Evolutionary conservation across 1,284 basidiomycete genomes (phyloP).

Genomic region (Chalciporus piperatoides): DNA sequence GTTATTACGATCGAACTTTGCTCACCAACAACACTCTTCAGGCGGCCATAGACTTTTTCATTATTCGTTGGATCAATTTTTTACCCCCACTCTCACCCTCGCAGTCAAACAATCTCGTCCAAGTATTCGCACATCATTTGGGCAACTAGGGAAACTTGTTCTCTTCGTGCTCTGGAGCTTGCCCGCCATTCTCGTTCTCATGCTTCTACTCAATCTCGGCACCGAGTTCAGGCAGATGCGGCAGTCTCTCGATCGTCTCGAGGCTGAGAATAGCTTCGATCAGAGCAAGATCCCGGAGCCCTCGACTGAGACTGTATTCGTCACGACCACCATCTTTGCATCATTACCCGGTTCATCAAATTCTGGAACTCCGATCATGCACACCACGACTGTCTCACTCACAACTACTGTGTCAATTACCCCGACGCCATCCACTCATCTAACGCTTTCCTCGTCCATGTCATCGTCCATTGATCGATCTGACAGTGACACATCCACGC

Average conservation of each 20-base stretch:
- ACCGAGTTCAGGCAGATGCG: slow-evolving; percentile 39
- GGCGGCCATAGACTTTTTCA: slow-evolving; percentile 44
- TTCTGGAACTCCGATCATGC: slow-evolving; percentile 4
- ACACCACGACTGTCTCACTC: slow-evolving; percentile 1
- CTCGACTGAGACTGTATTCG: slow-evolving; percentile 25
- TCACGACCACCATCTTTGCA: slow-evolving; percentile 35
- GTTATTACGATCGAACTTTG: slow-evolving; percentile 26
- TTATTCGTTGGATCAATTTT: slow-evolving; percentile 52
- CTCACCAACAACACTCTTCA: slow-evolving; percentile 24
- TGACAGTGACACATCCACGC: slow-evolving; percentile 5
- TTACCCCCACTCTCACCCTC: slow-evolving; percentile 50
- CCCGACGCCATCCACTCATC: slow-evolving; percentile 5
- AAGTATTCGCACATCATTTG: slow-evolving; percentile 16
- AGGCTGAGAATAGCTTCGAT: slow-evolving; percentile 21
- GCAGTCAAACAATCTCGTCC: slow-evolving; percentile 26
- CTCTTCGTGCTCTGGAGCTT: slow-evolving; percentile 29
- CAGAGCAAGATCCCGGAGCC: slow-evolving; percentile 17
- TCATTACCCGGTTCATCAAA: slow-evolving; percentile 8
- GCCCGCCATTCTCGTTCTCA: slow-evolving; percentile 31
- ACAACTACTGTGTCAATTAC: slow-evolving; percentile 9
- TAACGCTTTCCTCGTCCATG: slow-evolving; percentile 3
- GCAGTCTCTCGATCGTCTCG: slow-evolving; percentile 34
- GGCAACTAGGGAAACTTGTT: slow-evolving; percentile 30
- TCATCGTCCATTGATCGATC: slow-evolving; percentile 9
- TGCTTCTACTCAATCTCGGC: slow-evolving; percentile 33